Base-by-base conservation (phyloP, 1,284 basidiomycete species). In the Laetiporus sulphureus region DNA sequence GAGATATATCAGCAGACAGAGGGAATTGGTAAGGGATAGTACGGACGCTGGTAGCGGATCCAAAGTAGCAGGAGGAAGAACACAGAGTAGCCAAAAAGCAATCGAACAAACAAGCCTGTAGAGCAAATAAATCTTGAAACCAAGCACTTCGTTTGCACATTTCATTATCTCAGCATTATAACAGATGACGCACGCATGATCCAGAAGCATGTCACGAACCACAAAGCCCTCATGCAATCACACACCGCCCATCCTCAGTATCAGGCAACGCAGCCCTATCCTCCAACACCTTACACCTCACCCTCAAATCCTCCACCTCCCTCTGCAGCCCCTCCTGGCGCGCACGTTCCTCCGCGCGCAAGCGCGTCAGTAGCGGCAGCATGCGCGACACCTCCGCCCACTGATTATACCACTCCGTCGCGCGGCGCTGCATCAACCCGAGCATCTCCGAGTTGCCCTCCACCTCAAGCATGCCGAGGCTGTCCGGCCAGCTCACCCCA, bases 271-370 rank as follows among this genome's bases (percentile, higher is more conserved):
- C 48, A 40, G 49, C 44, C 40, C 54, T 62, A 47, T 71, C 73
- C 54, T 63, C 64, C 49, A 77, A 50, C 11, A 76, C 56, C 32
- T 57, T 61, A 40, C 65, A 72, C 47, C 73, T 54, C 53, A 68
- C 64, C 41, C 69, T 60, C 51, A 80, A 48, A 49, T 79, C 77
- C 55, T 73, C 67, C 27, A 77, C 65, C 53, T 80, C 77, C 27
- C 57, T 52, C 54, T 68, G 61, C 52, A 78, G 48, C 40, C 54
- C 57, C 29, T 50, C 55, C 46, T 66, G 60, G 40, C 66, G 60
- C 41, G 59, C 63, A 43, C 65, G 55, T 53, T 80, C 78, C 54
- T 79, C 68, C 38, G 61, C 56, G 15, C 77, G 58, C 37, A 78
- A 51, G 35, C 60, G 61, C 32, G 66, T 64, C 46, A 81, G 53